Base-by-base conservation (phyloP, 2,329 filamentous ascomycete species). In the Trichoderma sp. region DNA sequence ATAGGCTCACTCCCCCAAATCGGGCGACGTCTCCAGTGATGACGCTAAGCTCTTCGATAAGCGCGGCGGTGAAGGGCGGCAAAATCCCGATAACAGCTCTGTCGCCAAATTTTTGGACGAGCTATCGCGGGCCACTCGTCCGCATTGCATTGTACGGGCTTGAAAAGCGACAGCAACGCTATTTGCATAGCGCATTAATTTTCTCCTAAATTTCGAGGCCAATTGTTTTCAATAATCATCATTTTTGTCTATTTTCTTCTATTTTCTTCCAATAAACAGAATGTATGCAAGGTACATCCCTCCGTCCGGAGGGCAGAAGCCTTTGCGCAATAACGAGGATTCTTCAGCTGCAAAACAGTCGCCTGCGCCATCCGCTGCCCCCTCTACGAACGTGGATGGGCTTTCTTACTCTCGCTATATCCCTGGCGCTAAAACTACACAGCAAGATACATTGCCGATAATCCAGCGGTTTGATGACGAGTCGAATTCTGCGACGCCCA, bases 221-320 rank as follows among this genome's bases (percentile, higher is more conserved):
- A 73, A 75, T 76, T 72, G 29, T 62, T 35, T 58, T 14, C 21
- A 2, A 2, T 5, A 31, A 7, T 5, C n/a, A 5, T 4, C 6
- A 2, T 5, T 10, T 19, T 27, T 64, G 0, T 0, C 3, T 29
- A 0, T 10, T 5, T 21, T 21, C 0, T 14, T 62, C 60, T 31
- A 16, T 21, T 21, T 14, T 19, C 5, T 43, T 3, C 3, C 21
- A 40, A 55, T 35, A n/a, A 24, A 10, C 0, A 33, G 33, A 31
- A 82, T 82, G 80, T 83, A 84, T 73, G 78, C 82, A 58, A 78
- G 83, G 72, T 84, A 84, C 69, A 75, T 84, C 19, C 82, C 80
- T 52, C 75, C 77, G 7, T 24, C 75, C 10, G 77, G 78, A 70
- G 74, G 69, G 47, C 69, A 75, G 65, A 71, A 61, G 31, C 47